Percentiles rank a stretch among this genome's conserved stretches.
phyloP scores from a whole-genome alignment of 2,329 filamentous ascomycete genomes.

The Phaeophleospora eucalypticola region DNA sequence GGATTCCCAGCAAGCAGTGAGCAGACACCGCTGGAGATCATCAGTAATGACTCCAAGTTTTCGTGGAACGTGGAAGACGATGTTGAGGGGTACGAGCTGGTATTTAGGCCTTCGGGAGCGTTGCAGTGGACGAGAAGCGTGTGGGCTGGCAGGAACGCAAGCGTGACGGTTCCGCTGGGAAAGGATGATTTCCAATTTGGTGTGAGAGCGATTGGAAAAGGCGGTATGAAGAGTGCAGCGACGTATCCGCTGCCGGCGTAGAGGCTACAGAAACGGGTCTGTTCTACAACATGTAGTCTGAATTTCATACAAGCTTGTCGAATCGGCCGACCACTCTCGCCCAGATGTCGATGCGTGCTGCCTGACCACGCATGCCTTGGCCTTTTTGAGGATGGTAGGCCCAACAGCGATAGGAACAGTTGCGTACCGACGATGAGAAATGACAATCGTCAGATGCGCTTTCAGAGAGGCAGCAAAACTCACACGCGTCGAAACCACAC shows the following conservation, averaged over 20 bases:
- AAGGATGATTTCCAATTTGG: constrained; percentile 59
- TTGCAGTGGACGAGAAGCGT: constrained; percentile 37
- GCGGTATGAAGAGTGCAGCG: constrained; percentile 51
- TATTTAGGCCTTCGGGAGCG: constrained; percentile 51
- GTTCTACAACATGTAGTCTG: too few relatives aligned
- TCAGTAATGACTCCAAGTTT: constrained; percentile 47
- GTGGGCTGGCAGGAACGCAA: constrained; percentile 46
- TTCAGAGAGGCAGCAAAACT: too few relatives aligned
- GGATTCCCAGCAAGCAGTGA: constrained; percentile 25
- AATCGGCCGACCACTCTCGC: too few relatives aligned
- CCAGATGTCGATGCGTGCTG: too few relatives aligned
- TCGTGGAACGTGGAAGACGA: constrained; percentile 46
- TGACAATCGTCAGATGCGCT: too few relatives aligned
- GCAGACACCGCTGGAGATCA: constrained; percentile 21
- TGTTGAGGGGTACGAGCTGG: constrained; percentile 51
- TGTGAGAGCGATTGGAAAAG: constrained; percentile 48
- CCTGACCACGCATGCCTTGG: too few relatives aligned
- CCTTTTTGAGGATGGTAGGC: too few relatives aligned
- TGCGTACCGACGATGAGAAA: too few relatives aligned
- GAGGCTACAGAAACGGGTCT: too few relatives aligned
- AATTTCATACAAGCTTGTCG: too few relatives aligned
- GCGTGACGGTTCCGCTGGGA: constrained; percentile 46
- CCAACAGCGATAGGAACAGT: too few relatives aligned
- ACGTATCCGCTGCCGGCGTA: constrained; percentile 41
- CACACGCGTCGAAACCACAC: too few relatives aligned